Conservation (phyloP, 257 asterid species). For the Primulina eburnea region DNA sequence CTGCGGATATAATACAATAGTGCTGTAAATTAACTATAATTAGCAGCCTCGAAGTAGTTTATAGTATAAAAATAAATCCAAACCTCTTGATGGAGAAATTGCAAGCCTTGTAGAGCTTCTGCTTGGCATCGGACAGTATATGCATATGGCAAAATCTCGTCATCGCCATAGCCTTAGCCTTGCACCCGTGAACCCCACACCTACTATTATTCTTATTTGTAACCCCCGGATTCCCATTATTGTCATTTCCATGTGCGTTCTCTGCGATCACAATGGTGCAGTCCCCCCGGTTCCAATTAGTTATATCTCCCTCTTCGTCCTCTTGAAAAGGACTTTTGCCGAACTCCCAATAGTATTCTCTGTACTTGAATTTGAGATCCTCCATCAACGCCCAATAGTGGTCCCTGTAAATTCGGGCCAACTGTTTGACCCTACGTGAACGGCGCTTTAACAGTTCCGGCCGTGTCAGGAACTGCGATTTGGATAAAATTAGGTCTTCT, state of each 20-base stretch:
- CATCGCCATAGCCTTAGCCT: constrained; percentile 58
- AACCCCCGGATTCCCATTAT: constrained; percentile 17
- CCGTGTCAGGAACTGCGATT: constrained; percentile 58
- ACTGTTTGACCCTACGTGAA: constrained; percentile 52
- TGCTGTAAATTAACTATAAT: background rate
- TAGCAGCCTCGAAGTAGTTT: background rate
- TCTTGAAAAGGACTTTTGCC: constrained; percentile 52
- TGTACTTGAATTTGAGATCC: constrained; percentile 42
- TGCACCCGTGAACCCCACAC: constrained; percentile 52
- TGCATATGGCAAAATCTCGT: constrained; percentile 66
- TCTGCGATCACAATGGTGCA: constrained; percentile 13
- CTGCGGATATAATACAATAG: background rate
- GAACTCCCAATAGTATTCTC: constrained; percentile 53
- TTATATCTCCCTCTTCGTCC: constrained; percentile 28
- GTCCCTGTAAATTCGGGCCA: constrained; percentile 60
- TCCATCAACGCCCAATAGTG: constrained; percentile 54
- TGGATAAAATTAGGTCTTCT: constrained; percentile 45
- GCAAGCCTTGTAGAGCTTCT: constrained; percentile 87
- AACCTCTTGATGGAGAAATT: constrained; percentile 70
- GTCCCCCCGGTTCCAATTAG: constrained; percentile 17
- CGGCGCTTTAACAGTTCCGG: constrained; percentile 65
- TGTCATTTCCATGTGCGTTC: background rate
- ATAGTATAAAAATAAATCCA: constrained; percentile 8
- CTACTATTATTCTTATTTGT: constrained; percentile 13
- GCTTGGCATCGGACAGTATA: constrained; percentile 64